Percentiles rank a stretch among this genome's conserved stretches.
phyloP scores from a whole-genome alignment of 306 rosid species.

The Lablab purpureus region DNA sequence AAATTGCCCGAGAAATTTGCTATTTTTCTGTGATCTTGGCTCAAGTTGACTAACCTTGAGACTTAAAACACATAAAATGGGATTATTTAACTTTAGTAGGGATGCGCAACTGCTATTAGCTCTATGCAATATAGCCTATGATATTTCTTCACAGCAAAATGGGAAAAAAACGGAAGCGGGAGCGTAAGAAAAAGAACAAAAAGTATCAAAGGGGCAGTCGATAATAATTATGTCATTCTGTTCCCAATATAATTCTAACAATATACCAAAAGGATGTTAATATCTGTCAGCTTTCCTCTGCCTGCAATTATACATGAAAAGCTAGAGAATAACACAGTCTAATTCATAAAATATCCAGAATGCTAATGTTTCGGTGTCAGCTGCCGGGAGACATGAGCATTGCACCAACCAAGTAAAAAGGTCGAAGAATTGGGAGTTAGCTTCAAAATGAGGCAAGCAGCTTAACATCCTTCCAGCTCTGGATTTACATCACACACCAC shows the following conservation, averaged over 20 bases:
- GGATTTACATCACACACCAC: constrained; percentile 38
- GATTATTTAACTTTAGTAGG: too few relatives aligned
- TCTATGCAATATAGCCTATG: too few relatives aligned
- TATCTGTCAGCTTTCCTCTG: constrained; percentile 40
- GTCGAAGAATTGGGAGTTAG: constrained; percentile 33
- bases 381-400: constrained; percentile 22
- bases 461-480: constrained; percentile 44
- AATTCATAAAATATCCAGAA: constrained; percentile 38
- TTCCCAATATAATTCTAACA: constrained; percentile 34
- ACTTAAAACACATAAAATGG: too few relatives aligned
- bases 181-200: background rate
- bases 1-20: too few relatives aligned
- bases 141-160: background rate
- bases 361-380: constrained; percentile 39
- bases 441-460: constrained; percentile 45
- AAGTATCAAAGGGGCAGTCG: background rate
- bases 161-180: background rate
- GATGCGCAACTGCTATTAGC: too few relatives aligned
- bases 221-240: constrained; percentile 7
- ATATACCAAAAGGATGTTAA: constrained; percentile 40
- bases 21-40: too few relatives aligned
- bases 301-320: constrained; percentile 41
- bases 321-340: constrained; percentile 39
- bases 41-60: too few relatives aligned
- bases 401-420: constrained; percentile 38